These are phyloP conservation scores for Metschnikowia kofuensis DNA, from an alignment of 805 yeast genomes.

Conservation along the genomic window DNA sequence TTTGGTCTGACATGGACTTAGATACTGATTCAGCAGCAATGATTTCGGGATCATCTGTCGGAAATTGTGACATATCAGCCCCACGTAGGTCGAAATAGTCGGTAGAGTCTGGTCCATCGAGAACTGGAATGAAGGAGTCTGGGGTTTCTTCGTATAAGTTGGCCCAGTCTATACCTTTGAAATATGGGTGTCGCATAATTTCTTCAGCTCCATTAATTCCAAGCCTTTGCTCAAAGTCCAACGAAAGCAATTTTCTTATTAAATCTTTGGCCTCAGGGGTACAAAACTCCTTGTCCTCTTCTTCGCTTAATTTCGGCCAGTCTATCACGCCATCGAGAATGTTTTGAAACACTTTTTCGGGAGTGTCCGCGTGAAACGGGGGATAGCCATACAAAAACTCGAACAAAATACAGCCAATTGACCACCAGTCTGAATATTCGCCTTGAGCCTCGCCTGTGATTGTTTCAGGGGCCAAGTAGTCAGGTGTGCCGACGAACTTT, in stretches of 20 bases:
- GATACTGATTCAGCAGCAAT: slow-evolving; percentile 39
- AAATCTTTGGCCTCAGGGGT: slow-evolving; percentile 72
- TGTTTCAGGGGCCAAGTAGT: slow-evolving; percentile 95
- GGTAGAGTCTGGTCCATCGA: slow-evolving; percentile 79
- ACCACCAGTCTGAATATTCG: slow-evolving; percentile 97
- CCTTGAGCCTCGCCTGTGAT: slow-evolving; percentile 81
- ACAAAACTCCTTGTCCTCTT: slow-evolving; percentile 51
- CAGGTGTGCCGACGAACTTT: slow-evolving; percentile 94
- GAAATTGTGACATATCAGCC: slow-evolving; percentile 67
- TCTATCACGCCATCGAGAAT: slow-evolving; percentile 70
- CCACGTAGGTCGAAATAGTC: slow-evolving; percentile 92
- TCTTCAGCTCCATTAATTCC: slow-evolving; percentile 81
- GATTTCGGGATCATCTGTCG: slow-evolving; percentile 38
- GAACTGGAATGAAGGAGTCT: slow-evolving; percentile 70
- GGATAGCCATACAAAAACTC: slow-evolving; percentile 92
- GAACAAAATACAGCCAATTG: slow-evolving; percentile 91
- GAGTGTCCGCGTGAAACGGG: slow-evolving; percentile 83
- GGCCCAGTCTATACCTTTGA: slow-evolving; percentile 71
- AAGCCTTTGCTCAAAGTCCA: slow-evolving; percentile 64
- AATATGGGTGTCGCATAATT: slow-evolving; percentile 76
- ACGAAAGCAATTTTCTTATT: slow-evolving; percentile 56
- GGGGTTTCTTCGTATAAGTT: slow-evolving; percentile 67
- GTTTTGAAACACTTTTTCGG: slow-evolving; percentile 78
- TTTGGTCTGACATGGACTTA: slow-evolving; percentile 41
- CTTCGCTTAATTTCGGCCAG: slow-evolving; percentile 73